These are phyloP conservation scores for Tolypocladium capitatum DNA, from an alignment of 2,329 filamentous ascomycete genomes.

Conservation along the genomic window DNA sequence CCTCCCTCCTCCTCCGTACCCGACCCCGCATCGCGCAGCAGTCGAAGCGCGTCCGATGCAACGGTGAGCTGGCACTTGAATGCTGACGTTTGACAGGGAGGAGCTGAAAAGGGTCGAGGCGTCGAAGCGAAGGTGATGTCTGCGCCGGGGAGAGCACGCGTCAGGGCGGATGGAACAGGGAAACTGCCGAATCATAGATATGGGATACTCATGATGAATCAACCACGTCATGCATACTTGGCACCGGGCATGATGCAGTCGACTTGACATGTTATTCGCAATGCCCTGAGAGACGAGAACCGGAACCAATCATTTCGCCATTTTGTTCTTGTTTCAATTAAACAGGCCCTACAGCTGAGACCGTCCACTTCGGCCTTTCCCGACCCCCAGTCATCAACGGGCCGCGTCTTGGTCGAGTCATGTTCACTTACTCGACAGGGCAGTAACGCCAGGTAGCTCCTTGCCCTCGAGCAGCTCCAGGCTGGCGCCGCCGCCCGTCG, in stretches of 20 bases:
- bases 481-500: constrained; percentile 88
- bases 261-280: background rate
- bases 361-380: background rate
- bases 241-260: background rate
- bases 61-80: background rate
- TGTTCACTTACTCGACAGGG: constrained; percentile 65
- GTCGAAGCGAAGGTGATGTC: constrained; percentile 45
- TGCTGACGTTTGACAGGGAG: constrained; percentile 42
- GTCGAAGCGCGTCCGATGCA: background rate
- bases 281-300: background rate
- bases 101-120: constrained; percentile 90
- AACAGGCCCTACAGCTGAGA: background rate
- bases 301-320: background rate
- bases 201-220: background rate
- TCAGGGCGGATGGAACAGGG: constrained; percentile 8
- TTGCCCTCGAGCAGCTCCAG: constrained; percentile 97
- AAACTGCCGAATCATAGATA: background rate
- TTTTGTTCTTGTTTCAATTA: background rate
- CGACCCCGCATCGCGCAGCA: background rate
- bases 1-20: background rate
- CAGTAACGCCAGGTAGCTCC: constrained; percentile 84
- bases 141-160: constrained; percentile 6
- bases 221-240: background rate
- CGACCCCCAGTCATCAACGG: background rate
- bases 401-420: background rate